Conservation (phyloP, 345 rosid species). For the Conringia planisiliqua region DNA sequence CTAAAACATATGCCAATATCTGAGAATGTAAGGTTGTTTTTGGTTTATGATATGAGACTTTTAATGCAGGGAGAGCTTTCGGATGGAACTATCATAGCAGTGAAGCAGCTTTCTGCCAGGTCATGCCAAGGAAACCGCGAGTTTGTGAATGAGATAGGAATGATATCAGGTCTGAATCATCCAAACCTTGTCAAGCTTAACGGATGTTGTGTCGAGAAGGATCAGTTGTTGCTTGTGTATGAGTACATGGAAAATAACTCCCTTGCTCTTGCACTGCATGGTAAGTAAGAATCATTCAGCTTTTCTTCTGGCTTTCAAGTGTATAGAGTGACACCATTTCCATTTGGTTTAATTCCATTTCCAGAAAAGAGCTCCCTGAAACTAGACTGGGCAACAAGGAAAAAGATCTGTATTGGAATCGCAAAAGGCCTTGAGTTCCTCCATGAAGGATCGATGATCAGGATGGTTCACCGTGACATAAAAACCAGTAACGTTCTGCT, state of each 20-base stretch:
- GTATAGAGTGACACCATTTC: background rate
- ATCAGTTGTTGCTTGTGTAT: conserved; percentile 38
- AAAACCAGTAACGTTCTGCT: conserved; percentile 59
- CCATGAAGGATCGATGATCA: conserved; percentile 52
- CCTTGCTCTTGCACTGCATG: conserved; percentile 33
- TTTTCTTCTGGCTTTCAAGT: background rate
- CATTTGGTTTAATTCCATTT: background rate
- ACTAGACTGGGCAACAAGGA: conserved; percentile 50
- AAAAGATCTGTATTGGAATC: conserved; percentile 51
- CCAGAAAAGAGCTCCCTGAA: conserved; percentile 7
- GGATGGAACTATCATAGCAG: conserved; percentile 23
- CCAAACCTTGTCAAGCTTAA: background rate
- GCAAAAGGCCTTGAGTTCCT: conserved; percentile 66
- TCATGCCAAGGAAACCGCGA: background rate
- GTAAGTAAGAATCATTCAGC: background rate
- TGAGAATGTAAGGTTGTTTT: background rate
- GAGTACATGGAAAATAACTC: conserved; percentile 47
- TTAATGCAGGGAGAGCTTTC: conserved; percentile 25
- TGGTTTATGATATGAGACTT: background rate
- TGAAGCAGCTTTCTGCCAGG: background rate
- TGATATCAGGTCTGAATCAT: background rate
- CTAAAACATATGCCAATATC: background rate
- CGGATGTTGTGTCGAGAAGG: conserved; percentile 18
- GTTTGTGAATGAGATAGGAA: background rate
- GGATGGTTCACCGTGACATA: conserved; percentile 65